Percentiles rank a stretch among this genome's conserved stretches.
These are phyloP conservation scores for Paxillus ammoniavirescens DNA, from an alignment of 768 basidiomycete genomes.

Conservation along the genomic window DNA sequence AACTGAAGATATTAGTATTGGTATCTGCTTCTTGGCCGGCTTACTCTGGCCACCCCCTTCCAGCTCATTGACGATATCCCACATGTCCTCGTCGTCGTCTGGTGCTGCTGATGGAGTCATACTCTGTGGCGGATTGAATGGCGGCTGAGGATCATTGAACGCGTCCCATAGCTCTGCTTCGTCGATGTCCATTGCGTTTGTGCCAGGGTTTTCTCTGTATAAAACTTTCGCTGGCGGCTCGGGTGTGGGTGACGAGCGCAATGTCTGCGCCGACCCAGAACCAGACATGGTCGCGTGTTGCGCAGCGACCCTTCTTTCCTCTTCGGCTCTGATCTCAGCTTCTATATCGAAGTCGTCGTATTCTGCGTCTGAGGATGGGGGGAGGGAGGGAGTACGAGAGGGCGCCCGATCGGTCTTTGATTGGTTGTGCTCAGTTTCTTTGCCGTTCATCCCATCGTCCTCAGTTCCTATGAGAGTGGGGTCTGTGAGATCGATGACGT, in stretches of 20 bases:
- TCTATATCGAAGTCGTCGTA: conserved; percentile 54
- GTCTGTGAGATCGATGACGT: conserved; percentile 31
- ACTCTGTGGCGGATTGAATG: conserved; percentile 7
- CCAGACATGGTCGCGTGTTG: conserved; percentile 15
- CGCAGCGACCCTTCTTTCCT: conserved; percentile 28
- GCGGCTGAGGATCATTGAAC: conserved; percentile 11
- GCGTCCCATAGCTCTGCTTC: conserved; percentile 40
- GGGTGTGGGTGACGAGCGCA: background rate
- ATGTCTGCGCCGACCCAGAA: background rate
- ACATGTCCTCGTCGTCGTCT: conserved; percentile 66
- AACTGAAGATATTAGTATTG: conserved; percentile 27
- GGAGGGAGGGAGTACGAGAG: conserved; percentile 39
- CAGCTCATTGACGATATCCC: conserved; percentile 63
- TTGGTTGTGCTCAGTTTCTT: conserved; percentile 7
- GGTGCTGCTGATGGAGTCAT: background rate
- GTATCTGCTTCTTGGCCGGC: conserved; percentile 11
- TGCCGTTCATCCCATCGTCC: conserved; percentile 14
- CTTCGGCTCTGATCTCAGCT: conserved; percentile 47
- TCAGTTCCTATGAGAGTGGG: conserved; percentile 27
- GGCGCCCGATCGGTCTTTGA: conserved; percentile 28
- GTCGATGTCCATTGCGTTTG: conserved; percentile 29
- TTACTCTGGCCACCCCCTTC: conserved; percentile 31
- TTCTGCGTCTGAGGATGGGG: conserved; percentile 39
- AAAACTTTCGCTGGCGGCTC: conserved; percentile 6
- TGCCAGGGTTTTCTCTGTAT: conserved; percentile 7